Evolutionary conservation across 306 rosid species (phyloP), one percentile per base, ranked within the genome.

Genomic region (Bauhinia variegata): DNA sequence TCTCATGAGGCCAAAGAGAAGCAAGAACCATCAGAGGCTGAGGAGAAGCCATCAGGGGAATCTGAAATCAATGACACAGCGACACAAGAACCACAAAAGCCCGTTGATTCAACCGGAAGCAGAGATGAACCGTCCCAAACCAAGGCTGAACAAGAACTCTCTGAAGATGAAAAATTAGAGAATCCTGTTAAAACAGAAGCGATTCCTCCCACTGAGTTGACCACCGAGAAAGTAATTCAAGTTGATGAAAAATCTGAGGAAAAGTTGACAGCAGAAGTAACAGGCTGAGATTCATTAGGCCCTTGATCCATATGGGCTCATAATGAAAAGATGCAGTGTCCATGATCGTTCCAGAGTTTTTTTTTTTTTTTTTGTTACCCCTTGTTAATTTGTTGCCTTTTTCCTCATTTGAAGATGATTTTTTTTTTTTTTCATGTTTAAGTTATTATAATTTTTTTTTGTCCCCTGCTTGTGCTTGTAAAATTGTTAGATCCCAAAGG

Each of bases 201-300:
- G 6, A 66, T 49, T 49, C 11, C 65, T 66, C 43, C 43, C 32
- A 11, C 54, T 17, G 47, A 72, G 14, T 8, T 12, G 5, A 52
- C 15, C 6, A 43, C 62, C 5, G 82, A 75, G 71, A 73, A 61
- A 52, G 30, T 71, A 28, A 50, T 58, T 32, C 66, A 69, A 49
- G 79, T 42, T 38, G 71, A 37, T 41, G 49, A 48, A 18, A 67
- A 23, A 23, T 23, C 19, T 17, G 76, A 37, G 11, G n/a, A n/a
- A n/a, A n/a, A n/a, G n/a, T n/a, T n/a, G n/a, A n/a, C n/a, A n/a
- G n/a, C n/a, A n/a, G n/a, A n/a, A n/a, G n/a, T n/a, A n/a, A n/a
- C n/a, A 51, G 74, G 52, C 31, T 64, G 44, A 50, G 49, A 15
- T 59, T 48, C 74, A 11, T 49, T 43, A 13, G 28, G 36, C 36